Conservation (phyloP, 306 rosid genomes). For the Heteromeles arbutifolia region DNA sequence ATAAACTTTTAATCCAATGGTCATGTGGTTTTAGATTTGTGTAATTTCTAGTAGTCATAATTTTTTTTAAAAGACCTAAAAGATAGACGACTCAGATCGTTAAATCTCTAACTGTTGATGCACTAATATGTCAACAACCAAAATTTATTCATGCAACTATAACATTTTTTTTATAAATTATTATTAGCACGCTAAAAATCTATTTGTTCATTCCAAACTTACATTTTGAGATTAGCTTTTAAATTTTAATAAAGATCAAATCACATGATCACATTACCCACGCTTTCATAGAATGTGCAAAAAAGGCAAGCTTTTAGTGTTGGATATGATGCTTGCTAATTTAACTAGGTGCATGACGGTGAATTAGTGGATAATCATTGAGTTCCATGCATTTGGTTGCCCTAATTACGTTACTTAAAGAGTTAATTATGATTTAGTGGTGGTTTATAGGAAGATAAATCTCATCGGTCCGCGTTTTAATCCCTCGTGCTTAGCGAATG, state of each 20-base stretch:
- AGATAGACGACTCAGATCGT: too few relatives aligned
- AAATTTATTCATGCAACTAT: neutral
- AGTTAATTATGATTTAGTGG: neutral
- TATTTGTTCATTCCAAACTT: too few relatives aligned
- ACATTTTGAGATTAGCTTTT: neutral
- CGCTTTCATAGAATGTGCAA: neutral
- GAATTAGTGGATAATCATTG: conserved; percentile 1
- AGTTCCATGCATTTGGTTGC: conserved; percentile 6
- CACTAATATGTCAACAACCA: neutral
- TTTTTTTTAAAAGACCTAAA: too few relatives aligned
- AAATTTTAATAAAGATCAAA: too few relatives aligned
- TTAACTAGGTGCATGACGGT: neutral
- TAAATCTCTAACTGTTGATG: too few relatives aligned
- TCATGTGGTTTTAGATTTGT: too few relatives aligned
- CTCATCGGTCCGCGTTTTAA: conserved; percentile 10
- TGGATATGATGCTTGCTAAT: neutral
- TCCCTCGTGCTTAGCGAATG: conserved; percentile 7
- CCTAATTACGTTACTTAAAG: neutral
- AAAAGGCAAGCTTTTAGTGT: neutral
- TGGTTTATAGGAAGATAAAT: conserved; percentile 3
- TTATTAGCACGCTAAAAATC: too few relatives aligned
- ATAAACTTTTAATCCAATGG: too few relatives aligned
- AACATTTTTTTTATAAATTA: neutral
- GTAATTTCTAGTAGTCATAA: too few relatives aligned
- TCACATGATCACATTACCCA: neutral